phyloP scores from a whole-genome alignment of 805 yeast genomes.

The Candida ascalaphidarum region DNA sequence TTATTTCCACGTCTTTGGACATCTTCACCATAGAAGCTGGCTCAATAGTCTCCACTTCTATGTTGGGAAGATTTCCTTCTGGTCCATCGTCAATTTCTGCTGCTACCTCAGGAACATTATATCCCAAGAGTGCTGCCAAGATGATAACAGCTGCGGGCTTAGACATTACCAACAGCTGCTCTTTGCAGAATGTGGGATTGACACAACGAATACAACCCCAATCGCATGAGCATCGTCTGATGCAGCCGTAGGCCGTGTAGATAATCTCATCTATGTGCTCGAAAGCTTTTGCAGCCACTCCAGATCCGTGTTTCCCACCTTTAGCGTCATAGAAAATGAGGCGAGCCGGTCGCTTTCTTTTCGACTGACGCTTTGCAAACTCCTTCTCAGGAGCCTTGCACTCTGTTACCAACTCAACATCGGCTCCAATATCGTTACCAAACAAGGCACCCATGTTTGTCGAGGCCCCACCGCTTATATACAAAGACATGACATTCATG shows the following conservation, averaged over 20 bases:
- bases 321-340: constrained; percentile 75
- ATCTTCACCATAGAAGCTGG: constrained; percentile 52
- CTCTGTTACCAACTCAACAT: constrained; percentile 73
- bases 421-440: constrained; percentile 21
- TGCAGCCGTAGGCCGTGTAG: constrained; percentile 46
- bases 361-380: constrained; percentile 66
- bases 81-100: constrained; percentile 60
- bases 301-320: constrained; percentile 77
- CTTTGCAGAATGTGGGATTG: constrained; percentile 76
- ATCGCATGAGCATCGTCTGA: constrained; percentile 60
- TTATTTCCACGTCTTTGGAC: constrained; percentile 45
- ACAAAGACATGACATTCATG: constrained; percentile 68
- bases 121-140: constrained; percentile 52
- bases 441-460: constrained; percentile 24
- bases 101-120: constrained; percentile 31
- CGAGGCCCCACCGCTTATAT: constrained; percentile 61
- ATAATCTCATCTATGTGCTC: constrained; percentile 66
- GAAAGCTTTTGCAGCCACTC: constrained; percentile 71
- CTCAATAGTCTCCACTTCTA: constrained; percentile 59
- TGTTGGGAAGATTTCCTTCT: constrained; percentile 64
- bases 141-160: constrained; percentile 78
- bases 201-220: constrained; percentile 85
- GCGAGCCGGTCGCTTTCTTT: constrained; percentile 78
- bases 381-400: constrained; percentile 98
- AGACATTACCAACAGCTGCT: constrained; percentile 72